Evolutionary conservation across 2,329 filamentous ascomycete genomes (phyloP).

Genomic region (Aspergillus candidus): DNA sequence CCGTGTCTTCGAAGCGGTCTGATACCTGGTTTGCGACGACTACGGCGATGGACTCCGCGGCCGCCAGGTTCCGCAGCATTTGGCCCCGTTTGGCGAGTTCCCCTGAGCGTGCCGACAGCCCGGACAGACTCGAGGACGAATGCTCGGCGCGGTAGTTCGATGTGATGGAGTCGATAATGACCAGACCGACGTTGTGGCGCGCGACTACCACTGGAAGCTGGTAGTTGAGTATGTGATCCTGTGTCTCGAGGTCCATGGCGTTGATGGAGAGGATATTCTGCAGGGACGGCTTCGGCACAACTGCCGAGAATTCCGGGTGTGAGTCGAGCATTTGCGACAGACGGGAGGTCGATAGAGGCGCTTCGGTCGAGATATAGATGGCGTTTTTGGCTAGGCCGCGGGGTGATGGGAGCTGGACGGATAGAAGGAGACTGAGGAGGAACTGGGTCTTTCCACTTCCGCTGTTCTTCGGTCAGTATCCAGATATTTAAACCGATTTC

Average conservation of each 20-base stretch:
- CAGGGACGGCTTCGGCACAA: slow-evolving; percentile 55
- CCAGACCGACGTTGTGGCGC: slow-evolving; percentile 68
- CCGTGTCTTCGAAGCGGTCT: slow-evolving; percentile 62
- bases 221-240: slow-evolving; percentile 90
- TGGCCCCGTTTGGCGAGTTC: slow-evolving; percentile 72
- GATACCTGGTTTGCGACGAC: slow-evolving; percentile 95
- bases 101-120: slow-evolving; percentile 66
- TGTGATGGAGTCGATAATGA: slow-evolving; percentile 86
- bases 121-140: slow-evolving; percentile 33
- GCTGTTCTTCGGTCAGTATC: slow-evolving; percentile 35
- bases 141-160: slow-evolving; percentile 92
- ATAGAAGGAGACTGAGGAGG: slow-evolving; percentile 74
- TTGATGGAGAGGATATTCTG: slow-evolving; percentile 72
- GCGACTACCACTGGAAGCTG: slow-evolving; percentile 82
- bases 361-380: slow-evolving; percentile 92
- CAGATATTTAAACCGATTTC: not conserved
- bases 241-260: slow-evolving; percentile 83
- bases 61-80: slow-evolving; percentile 69
- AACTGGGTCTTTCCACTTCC: slow-evolving; percentile 94
- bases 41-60: slow-evolving; percentile 67
- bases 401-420: slow-evolving; percentile 73
- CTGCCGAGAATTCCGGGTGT: slow-evolving; percentile 54
- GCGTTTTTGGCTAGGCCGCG: slow-evolving; percentile 65
- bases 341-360: slow-evolving; percentile 72
- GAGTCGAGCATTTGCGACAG: slow-evolving; percentile 69